Percentiles rank a stretch among this genome's conserved stretches.
These are phyloP conservation scores for Penicillium decumbens DNA, from an alignment of 2,329 filamentous ascomycete genomes.

Conservation along the genomic window DNA sequence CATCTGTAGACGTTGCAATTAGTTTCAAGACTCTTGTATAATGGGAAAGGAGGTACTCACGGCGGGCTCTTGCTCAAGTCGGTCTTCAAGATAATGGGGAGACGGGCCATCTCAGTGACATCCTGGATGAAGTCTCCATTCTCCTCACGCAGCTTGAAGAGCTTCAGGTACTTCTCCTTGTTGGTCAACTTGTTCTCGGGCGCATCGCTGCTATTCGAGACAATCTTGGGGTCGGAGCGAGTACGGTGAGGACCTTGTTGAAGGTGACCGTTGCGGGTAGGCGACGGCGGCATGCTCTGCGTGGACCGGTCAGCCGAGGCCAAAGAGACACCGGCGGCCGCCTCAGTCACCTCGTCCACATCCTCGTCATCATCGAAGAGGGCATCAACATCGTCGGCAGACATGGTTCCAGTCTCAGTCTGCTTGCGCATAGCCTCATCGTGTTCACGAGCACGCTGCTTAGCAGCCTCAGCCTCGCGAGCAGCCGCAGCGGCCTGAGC, in stretches of 20 bases:
- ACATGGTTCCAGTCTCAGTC: slow-evolving; percentile 90
- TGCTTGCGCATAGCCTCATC: slow-evolving; percentile 90
- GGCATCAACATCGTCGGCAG: slow-evolving; percentile 88
- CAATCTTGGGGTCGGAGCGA: slow-evolving; percentile 88
- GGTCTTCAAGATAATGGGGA: slow-evolving; percentile 97
- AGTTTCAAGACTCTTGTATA: not conserved
- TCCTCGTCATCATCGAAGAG: slow-evolving; percentile 91
- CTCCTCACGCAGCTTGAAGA: slow-evolving; percentile 87
- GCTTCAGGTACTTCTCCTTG: slow-evolving; percentile 92
- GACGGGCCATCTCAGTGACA: slow-evolving; percentile 92
- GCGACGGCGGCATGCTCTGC: slow-evolving; percentile 91
- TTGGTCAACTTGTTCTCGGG: slow-evolving; percentile 76
- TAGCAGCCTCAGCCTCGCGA: slow-evolving; percentile 75
- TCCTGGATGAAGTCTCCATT: slow-evolving; percentile 97
- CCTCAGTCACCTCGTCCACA: slow-evolving; percentile 80
- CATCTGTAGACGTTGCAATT: slow-evolving; percentile 36
- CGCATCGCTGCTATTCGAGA: slow-evolving; percentile 60
- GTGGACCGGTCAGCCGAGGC: slow-evolving; percentile 72
- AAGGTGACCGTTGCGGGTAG: slow-evolving; percentile 66
- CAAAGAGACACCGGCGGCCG: slow-evolving; percentile 84
- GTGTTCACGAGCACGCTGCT: slow-evolving; percentile 74
- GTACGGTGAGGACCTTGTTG: slow-evolving; percentile 74
- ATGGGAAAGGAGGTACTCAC: slow-evolving; percentile 59
- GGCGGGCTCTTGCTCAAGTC: slow-evolving; percentile 98
- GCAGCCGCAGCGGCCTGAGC: slow-evolving; percentile 71